phyloP scores from a whole-genome alignment of 805 yeast genomes.

The Kluyveromyces aestuarii region DNA sequence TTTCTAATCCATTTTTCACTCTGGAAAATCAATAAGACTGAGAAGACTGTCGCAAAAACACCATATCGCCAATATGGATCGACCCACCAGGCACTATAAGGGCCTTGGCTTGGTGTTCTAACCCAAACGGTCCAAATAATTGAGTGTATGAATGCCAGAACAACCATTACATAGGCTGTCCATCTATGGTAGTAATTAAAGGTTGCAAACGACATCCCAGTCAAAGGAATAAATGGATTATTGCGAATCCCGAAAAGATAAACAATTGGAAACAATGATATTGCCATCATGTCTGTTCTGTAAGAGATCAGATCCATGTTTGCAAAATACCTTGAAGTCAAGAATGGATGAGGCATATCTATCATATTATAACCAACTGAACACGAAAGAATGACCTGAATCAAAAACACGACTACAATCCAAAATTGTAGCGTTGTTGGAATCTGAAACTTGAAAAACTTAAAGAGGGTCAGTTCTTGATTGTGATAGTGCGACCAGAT shows the following conservation, averaged over 20 bases:
- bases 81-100: conserved; percentile 33
- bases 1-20: conserved; percentile 45
- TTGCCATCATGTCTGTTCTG: conserved; percentile 42
- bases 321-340: conserved; percentile 26
- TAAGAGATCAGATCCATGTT: conserved; percentile 38
- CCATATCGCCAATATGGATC: conserved; percentile 43
- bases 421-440: conserved; percentile 26
- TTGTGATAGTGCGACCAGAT: conserved; percentile 14
- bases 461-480: conserved; percentile 14
- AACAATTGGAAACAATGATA: conserved; percentile 47
- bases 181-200: conserved; percentile 61
- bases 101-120: conserved; percentile 30
- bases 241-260: conserved; percentile 66
- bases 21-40: conserved; percentile 38
- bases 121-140: conserved; percentile 43
- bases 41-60: conserved; percentile 35
- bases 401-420: conserved; percentile 25
- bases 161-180: conserved; percentile 44
- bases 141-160: conserved; percentile 48
- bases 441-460: conserved; percentile 22
- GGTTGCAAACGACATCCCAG: conserved; percentile 54
- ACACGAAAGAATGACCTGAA: conserved; percentile 25
- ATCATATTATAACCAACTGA: conserved; percentile 27
- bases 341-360: conserved; percentile 31
- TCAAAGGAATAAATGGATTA: conserved; percentile 50